Evolutionary conservation across 2,329 filamentous ascomycete species (phyloP).

Genomic region (Cladophialophora exuberans): DNA sequence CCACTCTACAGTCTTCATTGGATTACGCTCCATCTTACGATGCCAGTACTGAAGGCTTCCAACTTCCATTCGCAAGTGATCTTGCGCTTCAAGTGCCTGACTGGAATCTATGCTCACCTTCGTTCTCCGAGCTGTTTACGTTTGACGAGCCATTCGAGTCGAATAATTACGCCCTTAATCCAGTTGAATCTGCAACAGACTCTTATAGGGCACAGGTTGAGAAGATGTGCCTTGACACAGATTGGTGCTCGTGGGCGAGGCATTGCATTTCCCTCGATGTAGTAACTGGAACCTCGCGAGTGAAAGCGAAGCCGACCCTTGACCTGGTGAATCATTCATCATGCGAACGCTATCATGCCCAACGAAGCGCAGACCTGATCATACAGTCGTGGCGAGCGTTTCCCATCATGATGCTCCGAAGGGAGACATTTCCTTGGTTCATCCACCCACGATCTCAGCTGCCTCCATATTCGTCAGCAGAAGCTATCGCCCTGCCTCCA

Average conservation of each 20-base stretch:
- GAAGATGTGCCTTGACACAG: background rate
- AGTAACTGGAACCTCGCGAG: background rate
- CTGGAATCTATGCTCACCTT: background rate
- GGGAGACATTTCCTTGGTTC: slow-evolving; percentile 34
- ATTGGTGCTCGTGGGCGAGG: background rate
- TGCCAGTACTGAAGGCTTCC: background rate
- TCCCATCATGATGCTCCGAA: slow-evolving; percentile 33
- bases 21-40: too few relatives aligned
- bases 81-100: background rate
- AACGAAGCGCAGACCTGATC: slow-evolving; percentile 17
- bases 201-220: background rate
- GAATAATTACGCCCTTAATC: background rate
- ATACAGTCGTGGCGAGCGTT: slow-evolving; percentile 25
- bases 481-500: slow-evolving; percentile 15
- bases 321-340: background rate
- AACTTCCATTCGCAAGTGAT: background rate
- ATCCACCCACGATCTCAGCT: slow-evolving; percentile 28
- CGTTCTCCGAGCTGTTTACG: background rate
- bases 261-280: background rate
- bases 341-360: slow-evolving; percentile 13
- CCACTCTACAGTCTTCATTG: too few relatives aligned
- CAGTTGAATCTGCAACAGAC: background rate
- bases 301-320: background rate
- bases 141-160: background rate
- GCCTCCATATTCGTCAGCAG: background rate